Percentiles rank a stretch among this genome's conserved stretches.
phyloP scores from a whole-genome alignment of 257 asterid genomes.

The Nicotiana knightiana region DNA sequence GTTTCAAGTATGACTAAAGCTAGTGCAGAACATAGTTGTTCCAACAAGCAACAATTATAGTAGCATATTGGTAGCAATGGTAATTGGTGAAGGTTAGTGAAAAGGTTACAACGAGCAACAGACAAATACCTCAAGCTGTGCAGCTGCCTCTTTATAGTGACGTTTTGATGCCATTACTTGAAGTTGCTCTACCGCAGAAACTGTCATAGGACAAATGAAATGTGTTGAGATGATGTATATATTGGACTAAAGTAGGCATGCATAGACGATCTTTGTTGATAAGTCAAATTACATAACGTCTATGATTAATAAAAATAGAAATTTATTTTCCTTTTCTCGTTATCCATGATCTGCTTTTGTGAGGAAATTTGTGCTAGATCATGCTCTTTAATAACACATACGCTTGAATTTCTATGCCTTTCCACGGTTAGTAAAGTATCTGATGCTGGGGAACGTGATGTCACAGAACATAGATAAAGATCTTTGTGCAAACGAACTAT shows the following conservation, averaged over 20 bases:
- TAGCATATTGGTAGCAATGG: neutral
- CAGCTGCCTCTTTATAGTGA: conserved; percentile 98
- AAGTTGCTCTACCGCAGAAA: conserved; percentile 96
- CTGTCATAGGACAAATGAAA: conserved; percentile 37
- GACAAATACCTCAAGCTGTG: conserved; percentile 86
- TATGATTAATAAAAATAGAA: neutral
- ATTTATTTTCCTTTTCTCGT: neutral
- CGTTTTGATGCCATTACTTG: conserved; percentile 97
- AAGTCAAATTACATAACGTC: neutral
- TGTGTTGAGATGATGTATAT: neutral
- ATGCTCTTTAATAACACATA: neutral
- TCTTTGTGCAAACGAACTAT: neutral
- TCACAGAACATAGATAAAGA: neutral
- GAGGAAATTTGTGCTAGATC: neutral
- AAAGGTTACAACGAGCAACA: neutral
- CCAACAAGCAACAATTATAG: neutral
- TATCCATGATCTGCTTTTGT: neutral
- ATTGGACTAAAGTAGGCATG: neutral
- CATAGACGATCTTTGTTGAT: neutral
- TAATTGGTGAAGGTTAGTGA: neutral
- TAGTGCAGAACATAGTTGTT: neutral
- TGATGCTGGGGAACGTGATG: neutral
- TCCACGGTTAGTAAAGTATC: neutral
- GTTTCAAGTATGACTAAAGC: neutral
- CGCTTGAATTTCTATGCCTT: neutral